Conservation (phyloP, 441 rosid species). For the Metrosideros polymorpha region DNA sequence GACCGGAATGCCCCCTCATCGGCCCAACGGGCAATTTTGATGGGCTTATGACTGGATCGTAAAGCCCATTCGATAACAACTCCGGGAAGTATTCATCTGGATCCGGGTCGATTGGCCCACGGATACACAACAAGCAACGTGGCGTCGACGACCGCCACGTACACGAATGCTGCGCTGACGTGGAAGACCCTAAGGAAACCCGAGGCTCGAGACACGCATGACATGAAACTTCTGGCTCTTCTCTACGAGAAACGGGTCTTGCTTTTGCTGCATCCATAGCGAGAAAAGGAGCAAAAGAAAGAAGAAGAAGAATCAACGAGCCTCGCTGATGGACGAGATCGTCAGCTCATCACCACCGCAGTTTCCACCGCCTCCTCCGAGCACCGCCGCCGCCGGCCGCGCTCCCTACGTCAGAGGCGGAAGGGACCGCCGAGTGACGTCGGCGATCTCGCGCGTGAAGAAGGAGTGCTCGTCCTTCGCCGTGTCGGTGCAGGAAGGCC, state of each 20-base stretch:
- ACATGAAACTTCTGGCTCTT: neutral
- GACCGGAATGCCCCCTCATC: slow-evolving; percentile 24
- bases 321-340: slow-evolving; percentile 14
- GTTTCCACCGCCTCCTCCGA: neutral
- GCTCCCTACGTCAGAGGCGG: slow-evolving; percentile 1
- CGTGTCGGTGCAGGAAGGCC: slow-evolving; percentile 34
- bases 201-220: neutral
- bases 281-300: neutral
- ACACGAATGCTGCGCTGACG: neutral
- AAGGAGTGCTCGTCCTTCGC: slow-evolving; percentile 21
- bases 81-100: neutral
- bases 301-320: neutral
- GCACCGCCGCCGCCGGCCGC: neutral
- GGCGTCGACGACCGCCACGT: neutral
- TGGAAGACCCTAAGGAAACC: neutral
- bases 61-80: neutral
- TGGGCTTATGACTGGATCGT: neutral
- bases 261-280: neutral
- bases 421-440: neutral
- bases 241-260: neutral
- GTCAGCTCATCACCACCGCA: neutral
- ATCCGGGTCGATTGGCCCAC: neutral
- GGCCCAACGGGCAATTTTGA: neutral
- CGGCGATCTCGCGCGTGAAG: slow-evolving; percentile 22
- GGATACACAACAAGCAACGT: neutral